Conservation (phyloP, 352 stramenopile species). For the Phytophthora multivora region DNA sequence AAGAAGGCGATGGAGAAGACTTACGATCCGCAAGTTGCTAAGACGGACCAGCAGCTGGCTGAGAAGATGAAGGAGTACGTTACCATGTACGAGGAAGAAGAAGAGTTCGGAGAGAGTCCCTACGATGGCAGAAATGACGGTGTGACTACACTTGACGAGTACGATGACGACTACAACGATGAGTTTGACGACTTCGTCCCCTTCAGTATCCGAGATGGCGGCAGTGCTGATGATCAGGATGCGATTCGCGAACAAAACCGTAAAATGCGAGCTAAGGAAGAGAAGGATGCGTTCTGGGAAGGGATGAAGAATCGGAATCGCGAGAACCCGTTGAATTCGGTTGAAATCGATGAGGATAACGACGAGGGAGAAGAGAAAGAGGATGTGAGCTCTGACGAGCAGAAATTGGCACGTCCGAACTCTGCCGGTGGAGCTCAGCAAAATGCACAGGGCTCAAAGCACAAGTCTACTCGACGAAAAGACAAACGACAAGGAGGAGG, state of each 20-base stretch:
- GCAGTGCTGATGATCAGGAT: constrained; percentile 52
- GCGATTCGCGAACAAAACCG: constrained; percentile 62
- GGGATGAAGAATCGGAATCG: constrained; percentile 72
- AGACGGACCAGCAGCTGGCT: constrained; percentile 45
- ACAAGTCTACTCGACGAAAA: constrained; percentile 31
- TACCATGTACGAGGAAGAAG: constrained; percentile 55
- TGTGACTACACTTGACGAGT: constrained; percentile 50
- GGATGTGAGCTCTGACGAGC: constrained; percentile 1
- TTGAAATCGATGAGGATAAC: constrained; percentile 20
- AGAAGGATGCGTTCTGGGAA: constrained; percentile 73
- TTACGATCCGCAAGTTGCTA: constrained; percentile 63
- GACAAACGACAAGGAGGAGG: constrained; percentile 25
- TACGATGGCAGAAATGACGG: constrained; percentile 21
- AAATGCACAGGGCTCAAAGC: constrained; percentile 11
- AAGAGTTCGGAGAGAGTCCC: constrained; percentile 28
- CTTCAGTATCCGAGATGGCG: constrained; percentile 56
- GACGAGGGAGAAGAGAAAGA: constrained; percentile 36
- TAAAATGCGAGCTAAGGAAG: constrained; percentile 53
- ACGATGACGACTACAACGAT: constrained; percentile 88
- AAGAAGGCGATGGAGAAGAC: constrained; percentile 64
- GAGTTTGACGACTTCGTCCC: constrained; percentile 85
- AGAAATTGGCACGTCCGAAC: constrained; percentile 6
- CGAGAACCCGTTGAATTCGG: constrained; percentile 10
- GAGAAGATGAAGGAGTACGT: constrained; percentile 66
- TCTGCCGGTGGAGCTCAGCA: neutral